These are phyloP conservation scores for Yamadazyma atlantica DNA, from an alignment of 1,139 yeast genomes.

Conservation along the genomic window DNA sequence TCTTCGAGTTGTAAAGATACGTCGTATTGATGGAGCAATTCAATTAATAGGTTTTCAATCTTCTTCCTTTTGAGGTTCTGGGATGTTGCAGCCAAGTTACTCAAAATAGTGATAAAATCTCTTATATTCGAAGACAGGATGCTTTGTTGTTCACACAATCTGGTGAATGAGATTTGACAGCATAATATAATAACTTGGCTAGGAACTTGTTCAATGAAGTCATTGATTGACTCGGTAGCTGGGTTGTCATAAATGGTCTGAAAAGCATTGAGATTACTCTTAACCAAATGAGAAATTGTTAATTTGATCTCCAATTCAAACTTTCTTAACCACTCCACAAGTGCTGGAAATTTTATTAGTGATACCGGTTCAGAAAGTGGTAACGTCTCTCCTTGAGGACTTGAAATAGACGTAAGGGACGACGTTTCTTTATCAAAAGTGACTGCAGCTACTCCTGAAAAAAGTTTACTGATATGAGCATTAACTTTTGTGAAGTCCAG, in stretches of 20 bases:
- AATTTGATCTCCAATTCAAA: conserved; percentile 56
- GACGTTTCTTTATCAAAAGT: conserved; percentile 35
- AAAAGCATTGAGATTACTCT: conserved; percentile 10
- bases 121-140: neutral
- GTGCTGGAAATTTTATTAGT: conserved; percentile 38
- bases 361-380: conserved; percentile 45
- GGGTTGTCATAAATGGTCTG: conserved; percentile 12
- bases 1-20: conserved; percentile 21
- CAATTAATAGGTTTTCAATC: conserved; percentile 62
- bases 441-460: conserved; percentile 58
- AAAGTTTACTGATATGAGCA: conserved; percentile 70
- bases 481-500: conserved; percentile 50
- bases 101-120: conserved; percentile 3
- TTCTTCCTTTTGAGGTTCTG: conserved; percentile 41
- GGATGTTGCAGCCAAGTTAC: conserved; percentile 18
- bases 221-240: conserved; percentile 5
- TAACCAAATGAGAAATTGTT: conserved; percentile 40
- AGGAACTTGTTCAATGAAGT: conserved; percentile 35
- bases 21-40: conserved; percentile 61
- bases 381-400: conserved; percentile 67
- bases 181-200: conserved; percentile 61
- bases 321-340: conserved; percentile 63
- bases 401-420: conserved; percentile 47
- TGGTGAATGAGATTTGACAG: conserved; percentile 60
- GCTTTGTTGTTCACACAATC: conserved; percentile 27